Evolutionary conservation across 2,329 filamentous ascomycete genomes (phyloP).

Genomic region (Ophiocordyceps robertsii): DNA sequence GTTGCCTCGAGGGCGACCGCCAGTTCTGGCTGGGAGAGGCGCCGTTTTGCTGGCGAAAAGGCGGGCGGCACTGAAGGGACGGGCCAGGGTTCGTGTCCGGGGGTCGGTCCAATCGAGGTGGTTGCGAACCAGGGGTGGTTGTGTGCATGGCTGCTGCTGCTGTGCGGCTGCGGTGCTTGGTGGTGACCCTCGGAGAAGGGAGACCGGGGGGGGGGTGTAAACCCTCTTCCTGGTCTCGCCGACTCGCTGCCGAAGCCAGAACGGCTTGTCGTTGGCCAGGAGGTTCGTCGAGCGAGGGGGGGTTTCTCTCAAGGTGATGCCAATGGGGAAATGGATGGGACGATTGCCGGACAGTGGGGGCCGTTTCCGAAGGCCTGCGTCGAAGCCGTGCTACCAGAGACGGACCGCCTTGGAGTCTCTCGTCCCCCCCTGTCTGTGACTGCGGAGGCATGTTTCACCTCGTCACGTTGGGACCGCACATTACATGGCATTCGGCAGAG

Average conservation of each 20-base stretch:
- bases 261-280: neutral
- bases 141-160: neutral
- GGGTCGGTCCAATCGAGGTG: neutral
- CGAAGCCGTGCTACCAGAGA: neutral
- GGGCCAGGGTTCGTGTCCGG: slow-evolving; percentile 1
- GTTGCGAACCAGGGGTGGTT: neutral
- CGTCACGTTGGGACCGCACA: neutral
- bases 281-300: neutral
- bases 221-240: slow-evolving; percentile 2
- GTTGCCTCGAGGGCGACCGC: slow-evolving; percentile 5
- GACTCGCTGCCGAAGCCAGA: slow-evolving; percentile 4
- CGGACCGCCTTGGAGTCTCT: neutral
- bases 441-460: neutral
- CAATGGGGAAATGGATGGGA: neutral
- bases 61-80: slow-evolving; percentile 2
- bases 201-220: neutral
- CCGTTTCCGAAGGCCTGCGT: neutral
- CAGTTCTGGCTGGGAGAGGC: slow-evolving; percentile 6
- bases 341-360: slow-evolving; percentile 2
- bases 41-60: slow-evolving; percentile 8
- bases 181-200: neutral
- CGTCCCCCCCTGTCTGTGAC: neutral
- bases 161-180: neutral
- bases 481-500: neutral
- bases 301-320: neutral